Conservation (phyloP, 805 yeast species). For the Schizosaccharomyces octosporus region DNA sequence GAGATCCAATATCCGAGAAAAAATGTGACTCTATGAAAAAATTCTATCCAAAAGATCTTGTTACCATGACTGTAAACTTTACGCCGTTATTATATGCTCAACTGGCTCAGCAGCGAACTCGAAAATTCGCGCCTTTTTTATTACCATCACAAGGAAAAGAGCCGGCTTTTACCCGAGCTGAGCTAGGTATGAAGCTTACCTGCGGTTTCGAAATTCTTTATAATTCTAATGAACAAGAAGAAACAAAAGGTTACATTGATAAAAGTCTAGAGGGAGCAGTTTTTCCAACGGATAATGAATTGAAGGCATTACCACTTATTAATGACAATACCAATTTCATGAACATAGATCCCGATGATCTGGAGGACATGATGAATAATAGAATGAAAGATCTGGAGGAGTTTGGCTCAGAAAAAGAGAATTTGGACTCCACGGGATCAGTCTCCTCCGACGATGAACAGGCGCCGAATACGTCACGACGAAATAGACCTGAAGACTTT, state of each 20-base stretch:
- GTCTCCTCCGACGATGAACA: background rate
- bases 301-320: slow-evolving; percentile 1
- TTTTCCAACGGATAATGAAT: background rate
- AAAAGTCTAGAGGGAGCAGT: background rate
- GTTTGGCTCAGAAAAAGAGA: slow-evolving; percentile 3
- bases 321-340: slow-evolving; percentile 10
- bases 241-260: background rate
- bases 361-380: slow-evolving; percentile 6
- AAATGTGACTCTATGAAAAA: slow-evolving; percentile 6
- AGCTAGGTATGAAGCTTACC: slow-evolving; percentile 10
- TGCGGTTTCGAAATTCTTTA: slow-evolving; percentile 10
- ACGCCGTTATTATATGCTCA: slow-evolving; percentile 10
- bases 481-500: slow-evolving; percentile 5
- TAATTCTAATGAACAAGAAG: background rate
- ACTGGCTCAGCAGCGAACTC: slow-evolving; percentile 7
- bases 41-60: slow-evolving; percentile 6
- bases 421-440: slow-evolving; percentile 3
- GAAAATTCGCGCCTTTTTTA: slow-evolving; percentile 5
- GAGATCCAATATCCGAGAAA: slow-evolving; percentile 7
- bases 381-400: slow-evolving; percentile 4
- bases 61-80: slow-evolving; percentile 7
- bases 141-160: background rate
- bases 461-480: slow-evolving; percentile 4
- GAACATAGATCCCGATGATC: slow-evolving; percentile 7
- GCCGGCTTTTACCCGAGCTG: slow-evolving; percentile 5